A percentile compares a stretch with the other conserved stretches of the same genome.
Conservation (phyloP, 2,329 filamentous ascomycete genomes). For the Colletotrichum melonis region DNA sequence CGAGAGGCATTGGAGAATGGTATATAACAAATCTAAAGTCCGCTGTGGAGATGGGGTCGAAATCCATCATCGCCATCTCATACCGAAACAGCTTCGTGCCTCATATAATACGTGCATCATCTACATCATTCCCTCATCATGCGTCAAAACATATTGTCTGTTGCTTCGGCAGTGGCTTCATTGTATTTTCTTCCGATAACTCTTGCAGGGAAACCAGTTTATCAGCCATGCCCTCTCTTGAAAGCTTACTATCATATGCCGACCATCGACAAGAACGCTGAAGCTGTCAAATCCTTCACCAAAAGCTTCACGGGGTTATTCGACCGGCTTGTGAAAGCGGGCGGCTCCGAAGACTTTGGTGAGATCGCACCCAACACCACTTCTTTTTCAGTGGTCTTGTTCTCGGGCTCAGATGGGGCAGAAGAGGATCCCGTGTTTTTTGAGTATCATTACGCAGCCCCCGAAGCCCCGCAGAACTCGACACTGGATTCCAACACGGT, state of each 20-base stretch:
- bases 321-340: constrained; percentile 36
- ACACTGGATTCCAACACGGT: constrained; percentile 40
- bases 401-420: constrained; percentile 29
- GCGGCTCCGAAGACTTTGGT: constrained; percentile 39
- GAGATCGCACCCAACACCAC: constrained; percentile 41
- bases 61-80: neutral
- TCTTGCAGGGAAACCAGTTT: constrained; percentile 5
- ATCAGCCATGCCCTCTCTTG: constrained; percentile 38
- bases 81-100: neutral
- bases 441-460: constrained; percentile 41
- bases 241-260: constrained; percentile 37
- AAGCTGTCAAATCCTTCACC: constrained; percentile 20
- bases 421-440: constrained; percentile 36
- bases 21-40: neutral
- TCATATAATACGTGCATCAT: neutral
- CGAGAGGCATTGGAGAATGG: no score
- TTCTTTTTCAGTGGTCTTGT: constrained; percentile 43
- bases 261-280: constrained; percentile 25
- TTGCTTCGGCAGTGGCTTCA: neutral
- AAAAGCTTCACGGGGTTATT: constrained; percentile 38
- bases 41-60: neutral
- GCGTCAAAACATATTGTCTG: neutral
- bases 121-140: neutral
- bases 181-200: neutral
- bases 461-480: neutral